Evolutionary conservation across 306 rosid species (phyloP).

Genomic region (Cucumis hystrix): DNA sequence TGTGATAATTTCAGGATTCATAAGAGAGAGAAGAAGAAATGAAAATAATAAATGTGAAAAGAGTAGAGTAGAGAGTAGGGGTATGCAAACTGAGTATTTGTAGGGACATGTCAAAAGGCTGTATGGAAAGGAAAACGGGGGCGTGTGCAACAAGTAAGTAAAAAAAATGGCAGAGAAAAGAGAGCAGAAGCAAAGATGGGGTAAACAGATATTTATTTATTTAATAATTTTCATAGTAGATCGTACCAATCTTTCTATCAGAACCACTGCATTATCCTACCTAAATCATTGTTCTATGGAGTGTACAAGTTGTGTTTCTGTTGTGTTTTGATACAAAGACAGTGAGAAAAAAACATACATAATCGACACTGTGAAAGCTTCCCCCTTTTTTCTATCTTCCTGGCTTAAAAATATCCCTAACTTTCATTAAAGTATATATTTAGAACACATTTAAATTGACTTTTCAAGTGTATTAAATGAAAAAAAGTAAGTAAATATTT

Average conservation of each 20-base stretch:
- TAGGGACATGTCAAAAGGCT: conserved; percentile 5
- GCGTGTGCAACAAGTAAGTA: conserved; percentile 20
- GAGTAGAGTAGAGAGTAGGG: background rate
- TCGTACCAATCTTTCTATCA: background rate
- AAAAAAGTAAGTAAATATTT: too few relatives aligned
- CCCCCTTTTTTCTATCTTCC: background rate
- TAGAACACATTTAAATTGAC: too few relatives aligned
- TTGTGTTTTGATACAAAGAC: background rate
- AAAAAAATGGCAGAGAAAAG: background rate
- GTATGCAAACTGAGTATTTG: background rate
- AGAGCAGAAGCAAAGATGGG: too few relatives aligned
- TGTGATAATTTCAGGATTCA: background rate
- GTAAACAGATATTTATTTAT: background rate
- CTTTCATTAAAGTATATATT: too few relatives aligned
- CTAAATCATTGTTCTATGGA: conserved; percentile 7
- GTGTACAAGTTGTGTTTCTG: conserved; percentile 6
- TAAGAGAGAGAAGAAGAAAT: background rate
- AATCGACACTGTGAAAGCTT: background rate
- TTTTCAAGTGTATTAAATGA: too few relatives aligned
- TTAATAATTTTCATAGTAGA: background rate
- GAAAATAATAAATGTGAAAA: background rate
- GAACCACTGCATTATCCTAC: conserved; percentile 7
- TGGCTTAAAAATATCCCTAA: too few relatives aligned
- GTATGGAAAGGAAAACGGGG: background rate
- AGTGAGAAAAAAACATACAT: background rate